These are phyloP conservation scores for Aegilops bicornis DNA, from an alignment of 176 grass and related monocot genomes.

Conservation along the genomic window DNA sequence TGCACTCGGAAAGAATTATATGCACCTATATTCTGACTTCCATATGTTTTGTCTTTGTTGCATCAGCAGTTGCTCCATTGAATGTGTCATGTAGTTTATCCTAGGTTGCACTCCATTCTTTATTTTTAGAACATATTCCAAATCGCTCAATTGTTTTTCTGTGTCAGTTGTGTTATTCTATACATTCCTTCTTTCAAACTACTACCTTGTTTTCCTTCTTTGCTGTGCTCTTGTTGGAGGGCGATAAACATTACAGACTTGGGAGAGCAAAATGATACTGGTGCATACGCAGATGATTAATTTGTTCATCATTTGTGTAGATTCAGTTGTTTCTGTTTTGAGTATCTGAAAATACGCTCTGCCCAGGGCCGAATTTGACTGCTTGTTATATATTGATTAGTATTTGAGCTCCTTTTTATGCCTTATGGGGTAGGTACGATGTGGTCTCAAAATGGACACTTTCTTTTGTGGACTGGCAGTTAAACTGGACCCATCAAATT, in stretches of 20 bases:
- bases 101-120: not conserved
- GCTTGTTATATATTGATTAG: slow-evolving; percentile 1
- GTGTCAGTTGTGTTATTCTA: not conserved
- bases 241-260: slow-evolving; percentile 22
- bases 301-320: slow-evolving; percentile 6
- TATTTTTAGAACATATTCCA: slow-evolving; percentile 26
- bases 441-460: slow-evolving; percentile 38
- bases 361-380: not conserved
- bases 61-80: not conserved
- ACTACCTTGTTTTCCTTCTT: slow-evolving; percentile 15
- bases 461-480: slow-evolving; percentile 34
- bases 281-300: not conserved
- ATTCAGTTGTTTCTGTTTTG: slow-evolving; percentile 10
- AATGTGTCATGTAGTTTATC: slow-evolving; percentile 12
- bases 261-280: slow-evolving; percentile 7
- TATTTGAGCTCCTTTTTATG: slow-evolving; percentile 34
- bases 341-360: not conserved
- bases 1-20: slow-evolving; percentile 17
- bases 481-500: slow-evolving; percentile 37
- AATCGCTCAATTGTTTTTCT: not conserved
- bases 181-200: not conserved
- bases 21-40: not conserved
- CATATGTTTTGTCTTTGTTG: slow-evolving; percentile 1
- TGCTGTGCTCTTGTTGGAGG: not conserved
- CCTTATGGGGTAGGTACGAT: slow-evolving; percentile 35